A percentile compares a stretch with the other conserved stretches of the same genome.
Conservation (phyloP, 495 filamentous ascomycete species). For the Jackrogersella minutella region DNA sequence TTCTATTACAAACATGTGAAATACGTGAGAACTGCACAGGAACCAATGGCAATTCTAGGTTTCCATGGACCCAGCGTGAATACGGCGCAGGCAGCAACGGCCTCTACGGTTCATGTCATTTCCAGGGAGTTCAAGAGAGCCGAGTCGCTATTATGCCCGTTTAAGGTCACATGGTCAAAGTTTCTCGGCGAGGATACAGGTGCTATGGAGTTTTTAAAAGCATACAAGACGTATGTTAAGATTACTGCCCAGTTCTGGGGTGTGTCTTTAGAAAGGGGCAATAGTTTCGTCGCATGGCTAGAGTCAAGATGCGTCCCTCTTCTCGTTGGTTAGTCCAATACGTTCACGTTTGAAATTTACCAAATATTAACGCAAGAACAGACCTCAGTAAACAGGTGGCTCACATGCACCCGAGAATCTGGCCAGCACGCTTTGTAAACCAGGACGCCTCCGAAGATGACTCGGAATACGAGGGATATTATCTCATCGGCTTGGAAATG, state of each 20-base stretch:
- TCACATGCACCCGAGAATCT: conserved; percentile 59
- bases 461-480: conserved; percentile 59
- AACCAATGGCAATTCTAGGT: conserved; percentile 65
- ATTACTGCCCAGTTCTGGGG: conserved; percentile 67
- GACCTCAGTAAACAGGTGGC: conserved; percentile 58
- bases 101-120: conserved; percentile 56
- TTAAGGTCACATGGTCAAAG: conserved; percentile 50
- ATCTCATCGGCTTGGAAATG: conserved; percentile 64
- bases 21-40: conserved; percentile 58
- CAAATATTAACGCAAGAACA: conserved; percentile 34
- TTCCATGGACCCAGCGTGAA: conserved; percentile 63
- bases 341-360: not conserved
- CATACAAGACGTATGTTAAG: conserved; percentile 58
- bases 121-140: conserved; percentile 59
- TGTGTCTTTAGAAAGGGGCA: conserved; percentile 52
- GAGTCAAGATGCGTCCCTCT: conserved; percentile 60
- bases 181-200: conserved; percentile 46
- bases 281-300: conserved; percentile 60
- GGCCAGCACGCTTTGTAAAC: conserved; percentile 63
- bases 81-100: conserved; percentile 58
- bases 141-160: conserved; percentile 41
- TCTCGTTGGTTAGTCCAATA: conserved; percentile 53
- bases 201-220: conserved; percentile 53
- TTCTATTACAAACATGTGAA: conserved; percentile 53
- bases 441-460: conserved; percentile 30